Evolutionary conservation across 176 grass and related monocot species (phyloP), one percentile per base, ranked within the genome.

Genomic region (Tillandsia fasciculata): DNA sequence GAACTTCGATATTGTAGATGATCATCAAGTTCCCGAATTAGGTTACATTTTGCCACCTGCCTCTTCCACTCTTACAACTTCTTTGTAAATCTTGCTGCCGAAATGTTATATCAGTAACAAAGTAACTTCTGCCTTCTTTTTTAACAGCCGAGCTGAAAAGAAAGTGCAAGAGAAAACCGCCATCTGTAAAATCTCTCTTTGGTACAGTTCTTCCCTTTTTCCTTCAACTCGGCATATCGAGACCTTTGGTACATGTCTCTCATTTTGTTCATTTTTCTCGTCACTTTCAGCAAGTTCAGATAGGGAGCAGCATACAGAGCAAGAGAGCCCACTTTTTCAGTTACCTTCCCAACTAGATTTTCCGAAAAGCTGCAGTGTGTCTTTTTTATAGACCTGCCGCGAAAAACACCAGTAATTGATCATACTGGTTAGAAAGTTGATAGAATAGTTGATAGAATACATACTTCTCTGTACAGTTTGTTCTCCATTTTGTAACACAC

Each of bases 1-100:
- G 66, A 89, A 89, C 63, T 89, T 85, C 64, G 86, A 82, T 15
- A 73, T 83, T 49, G 86, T 89, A 14, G 79, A 88, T 73, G 78
- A 83, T 74, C 66, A 64, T 52, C 53, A 70, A 64, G 66, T 78
- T 56, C 76, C 76, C 18, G 76, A 71, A 71, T 70, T 78, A 71
- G 76, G 76, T 77, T 20, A 53, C 64, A 65, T 26, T 70, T 10
- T 42, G 22, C 7, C 29, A 11, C 48, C 56, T 26, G 1, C 14
- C 26, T 70, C 48, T 54, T 78, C 54, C 42, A 28, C 6, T 70
- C 68, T 14, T 53, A 50, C 33, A 58, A 33, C 26, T 57, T 53
- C 51, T 69, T 67, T 70, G 15, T 13, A 14, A 53, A 18, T 63
- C 18, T 2, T 11, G 23, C 68, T 23, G 29, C 51, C 58, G 57